phyloP scores from a whole-genome alignment of 352 stramenopile species.

The Phytophthora foliorum region DNA sequence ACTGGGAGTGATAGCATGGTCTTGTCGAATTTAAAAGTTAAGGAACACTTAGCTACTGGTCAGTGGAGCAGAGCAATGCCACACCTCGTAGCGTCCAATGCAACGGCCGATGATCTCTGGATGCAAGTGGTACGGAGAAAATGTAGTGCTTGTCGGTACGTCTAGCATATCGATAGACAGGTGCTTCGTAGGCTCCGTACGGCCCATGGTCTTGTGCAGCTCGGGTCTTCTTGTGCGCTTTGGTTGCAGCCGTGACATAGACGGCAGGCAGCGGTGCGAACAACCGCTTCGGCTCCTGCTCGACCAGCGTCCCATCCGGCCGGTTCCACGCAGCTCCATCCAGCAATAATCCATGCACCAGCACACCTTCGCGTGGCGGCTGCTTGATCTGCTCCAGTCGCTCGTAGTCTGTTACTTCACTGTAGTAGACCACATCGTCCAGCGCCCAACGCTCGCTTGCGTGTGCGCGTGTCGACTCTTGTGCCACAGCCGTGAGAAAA shows the following conservation, averaged over 20 bases:
- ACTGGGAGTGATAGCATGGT: too few relatives aligned
- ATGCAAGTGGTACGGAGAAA: conserved; percentile 80
- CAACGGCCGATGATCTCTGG: conserved; percentile 75
- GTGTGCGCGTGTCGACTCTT: conserved; percentile 79
- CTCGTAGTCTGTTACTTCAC: conserved; percentile 86
- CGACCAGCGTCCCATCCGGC: conserved; percentile 74
- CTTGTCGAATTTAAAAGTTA: neutral
- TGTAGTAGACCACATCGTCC: conserved; percentile 85
- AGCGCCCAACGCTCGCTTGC: conserved; percentile 80
- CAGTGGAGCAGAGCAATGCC: conserved; percentile 72
- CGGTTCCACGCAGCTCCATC: conserved; percentile 83
- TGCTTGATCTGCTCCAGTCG: conserved; percentile 83
- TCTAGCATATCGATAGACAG: conserved; percentile 81
- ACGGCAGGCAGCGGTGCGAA: conserved; percentile 80
- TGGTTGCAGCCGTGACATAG: conserved; percentile 82
- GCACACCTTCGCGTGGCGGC: conserved; percentile 72
- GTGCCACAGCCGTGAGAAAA: conserved; percentile 81
- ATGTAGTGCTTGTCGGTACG: conserved; percentile 84
- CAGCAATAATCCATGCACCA: conserved; percentile 78
- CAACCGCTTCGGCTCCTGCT: conserved; percentile 82
- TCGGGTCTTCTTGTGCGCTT: conserved; percentile 79
- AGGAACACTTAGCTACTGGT: conserved; percentile 41
- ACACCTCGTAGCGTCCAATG: conserved; percentile 85
- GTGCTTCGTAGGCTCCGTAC: conserved; percentile 82
- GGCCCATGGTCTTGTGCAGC: conserved; percentile 74